These are phyloP conservation scores for Stygiomarasmius scandens DNA, from an alignment of 1,284 basidiomycete genomes.

Conservation along the genomic window DNA sequence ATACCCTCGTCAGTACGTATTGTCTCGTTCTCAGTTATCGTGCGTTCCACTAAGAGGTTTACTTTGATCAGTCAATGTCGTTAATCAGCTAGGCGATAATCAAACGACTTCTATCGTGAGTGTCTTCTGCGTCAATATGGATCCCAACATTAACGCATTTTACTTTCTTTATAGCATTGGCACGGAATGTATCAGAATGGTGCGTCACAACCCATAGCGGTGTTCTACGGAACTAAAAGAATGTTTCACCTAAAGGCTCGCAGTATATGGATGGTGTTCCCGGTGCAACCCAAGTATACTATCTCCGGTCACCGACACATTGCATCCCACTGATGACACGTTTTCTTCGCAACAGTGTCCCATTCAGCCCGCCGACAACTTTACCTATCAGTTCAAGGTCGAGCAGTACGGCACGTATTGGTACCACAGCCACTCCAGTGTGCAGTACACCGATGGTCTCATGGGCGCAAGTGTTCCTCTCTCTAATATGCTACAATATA, in stretches of 20 bases:
- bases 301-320: too few relatives aligned
- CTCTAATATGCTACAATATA: background rate
- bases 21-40: background rate
- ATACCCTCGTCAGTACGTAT: background rate
- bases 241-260: too few relatives aligned
- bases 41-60: background rate
- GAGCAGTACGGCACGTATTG: background rate
- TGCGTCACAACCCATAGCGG: too few relatives aligned
- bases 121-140: background rate
- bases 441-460: background rate
- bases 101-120: background rate
- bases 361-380: background rate
- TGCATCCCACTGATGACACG: too few relatives aligned
- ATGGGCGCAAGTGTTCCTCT: background rate
- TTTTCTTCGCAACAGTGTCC: background rate
- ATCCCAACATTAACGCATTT: background rate
- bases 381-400: background rate
- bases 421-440: slow-evolving; percentile 3
- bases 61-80: background rate
- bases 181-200: background rate
- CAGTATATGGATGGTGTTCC: slow-evolving; percentile 1
- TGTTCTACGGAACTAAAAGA: too few relatives aligned
- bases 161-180: background rate
- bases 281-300: background rate
- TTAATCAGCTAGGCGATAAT: background rate